A percentile compares a stretch with the other conserved stretches of the same genome.
Conservation (phyloP, 257 asterid species). For the Solanum gracilifrons region DNA sequence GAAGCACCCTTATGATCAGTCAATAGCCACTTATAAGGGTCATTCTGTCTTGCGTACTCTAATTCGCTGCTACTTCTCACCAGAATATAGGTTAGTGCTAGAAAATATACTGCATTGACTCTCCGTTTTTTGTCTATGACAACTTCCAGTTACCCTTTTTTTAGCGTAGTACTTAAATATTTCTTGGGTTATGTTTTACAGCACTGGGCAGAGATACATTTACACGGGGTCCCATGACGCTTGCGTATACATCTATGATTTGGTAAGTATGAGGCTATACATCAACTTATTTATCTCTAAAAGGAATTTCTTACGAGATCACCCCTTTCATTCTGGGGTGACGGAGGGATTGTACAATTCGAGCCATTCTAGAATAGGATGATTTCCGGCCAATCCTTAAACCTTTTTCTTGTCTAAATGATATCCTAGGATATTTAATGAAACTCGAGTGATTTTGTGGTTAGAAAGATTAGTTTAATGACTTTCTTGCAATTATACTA, state of each 20-base stretch:
- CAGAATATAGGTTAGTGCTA: slow-evolving; percentile 53
- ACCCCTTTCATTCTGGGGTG: neutral
- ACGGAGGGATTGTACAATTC: neutral
- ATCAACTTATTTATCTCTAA: neutral
- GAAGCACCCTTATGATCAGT: slow-evolving; percentile 72
- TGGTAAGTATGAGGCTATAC: slow-evolving; percentile 40
- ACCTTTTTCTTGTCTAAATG: neutral
- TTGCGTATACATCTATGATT: slow-evolving; percentile 61
- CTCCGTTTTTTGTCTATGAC: neutral
- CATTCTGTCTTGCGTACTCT: slow-evolving; percentile 81
- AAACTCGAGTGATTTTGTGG: neutral
- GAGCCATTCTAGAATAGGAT: neutral
- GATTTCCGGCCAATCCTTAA: neutral
- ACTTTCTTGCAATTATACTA: neutral
- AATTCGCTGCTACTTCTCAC: slow-evolving; percentile 89
- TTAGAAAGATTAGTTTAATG: neutral
- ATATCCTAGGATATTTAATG: neutral
- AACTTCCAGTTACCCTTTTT: neutral
- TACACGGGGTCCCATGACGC: slow-evolving; percentile 87
- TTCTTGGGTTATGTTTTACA: slow-evolving; percentile 16
- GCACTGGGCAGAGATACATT: slow-evolving; percentile 90
- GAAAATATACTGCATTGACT: neutral
- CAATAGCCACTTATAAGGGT: slow-evolving; percentile 68
- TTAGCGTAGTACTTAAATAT: neutral
- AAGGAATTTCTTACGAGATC: neutral